Evolutionary conservation across 208 protist genomes (phyloP).

Genomic region (Leishmania lainsoni): DNA sequence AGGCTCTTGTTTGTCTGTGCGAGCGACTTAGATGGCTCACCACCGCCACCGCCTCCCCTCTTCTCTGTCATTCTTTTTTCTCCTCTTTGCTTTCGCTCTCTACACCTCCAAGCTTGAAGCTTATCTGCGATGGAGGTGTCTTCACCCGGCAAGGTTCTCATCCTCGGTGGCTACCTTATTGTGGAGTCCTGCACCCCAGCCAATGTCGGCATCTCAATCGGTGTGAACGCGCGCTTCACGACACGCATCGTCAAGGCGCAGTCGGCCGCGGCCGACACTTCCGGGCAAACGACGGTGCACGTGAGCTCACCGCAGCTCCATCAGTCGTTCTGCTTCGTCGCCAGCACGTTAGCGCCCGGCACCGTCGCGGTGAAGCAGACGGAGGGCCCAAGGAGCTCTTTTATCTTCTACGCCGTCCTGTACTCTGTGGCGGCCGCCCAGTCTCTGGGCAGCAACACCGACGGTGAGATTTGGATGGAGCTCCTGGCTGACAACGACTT

Average conservation of each 20-base stretch:
- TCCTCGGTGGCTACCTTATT: constrained; percentile 96
- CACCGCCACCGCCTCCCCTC: not conserved
- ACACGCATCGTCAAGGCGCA: constrained; percentile 41
- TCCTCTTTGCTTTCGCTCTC: not conserved
- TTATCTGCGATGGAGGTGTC: constrained; percentile 51
- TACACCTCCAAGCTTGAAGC: not conserved
- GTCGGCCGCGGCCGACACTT: not conserved
- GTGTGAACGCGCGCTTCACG: constrained; percentile 91
- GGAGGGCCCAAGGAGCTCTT: constrained; percentile 54
- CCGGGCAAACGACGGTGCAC: constrained; percentile 43
- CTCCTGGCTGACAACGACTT: constrained; percentile 92
- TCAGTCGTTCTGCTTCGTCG: constrained; percentile 66
- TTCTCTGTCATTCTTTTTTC: not conserved
- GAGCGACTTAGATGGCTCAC: not conserved
- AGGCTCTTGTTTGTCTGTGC: not conserved
- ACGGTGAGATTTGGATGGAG: constrained; percentile 43
- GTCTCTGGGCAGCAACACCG: constrained; percentile 24
- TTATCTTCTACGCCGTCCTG: constrained; percentile 76
- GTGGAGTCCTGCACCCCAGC: constrained; percentile 64
- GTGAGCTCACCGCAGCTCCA: constrained; percentile 87
- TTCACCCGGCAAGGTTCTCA: constrained; percentile 95
- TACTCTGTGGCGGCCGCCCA: constrained; percentile 61
- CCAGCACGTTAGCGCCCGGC: constrained; percentile 23
- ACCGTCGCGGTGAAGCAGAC: constrained; percentile 59
- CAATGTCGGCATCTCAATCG: constrained; percentile 94